Evolutionary conservation across 2,329 filamentous ascomycete genomes (phyloP).

Genomic region (Monosporascus sp.): DNA sequence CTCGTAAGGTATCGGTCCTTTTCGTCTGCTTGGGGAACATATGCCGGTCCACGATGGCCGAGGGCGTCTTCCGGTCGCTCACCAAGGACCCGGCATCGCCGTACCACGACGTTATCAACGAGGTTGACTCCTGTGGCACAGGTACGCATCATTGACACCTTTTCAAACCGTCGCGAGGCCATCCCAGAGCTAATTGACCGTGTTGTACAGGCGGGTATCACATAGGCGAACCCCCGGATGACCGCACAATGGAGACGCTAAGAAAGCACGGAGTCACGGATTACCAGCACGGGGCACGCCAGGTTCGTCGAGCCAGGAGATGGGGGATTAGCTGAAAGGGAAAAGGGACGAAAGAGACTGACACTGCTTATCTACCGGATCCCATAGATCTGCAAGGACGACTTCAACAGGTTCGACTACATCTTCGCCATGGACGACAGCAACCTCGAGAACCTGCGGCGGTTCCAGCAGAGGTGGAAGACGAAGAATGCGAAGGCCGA

Average conservation of each 20-base stretch:
- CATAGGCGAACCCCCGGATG: conserved; percentile 68
- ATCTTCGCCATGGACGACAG: conserved; percentile 89
- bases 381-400: conserved; percentile 50
- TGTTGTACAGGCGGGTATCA: conserved; percentile 67
- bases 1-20: conserved; percentile 61
- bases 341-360: too few species aligned
- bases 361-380: neutral
- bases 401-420: conserved; percentile 87
- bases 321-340: too few species aligned
- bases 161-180: neutral
- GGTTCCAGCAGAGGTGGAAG: conserved; percentile 51
- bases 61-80: conserved; percentile 81
- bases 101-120: conserved; percentile 55
- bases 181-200: neutral
- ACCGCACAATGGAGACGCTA: conserved; percentile 77
- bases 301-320: conserved; percentile 43
- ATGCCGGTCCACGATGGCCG: conserved; percentile 90
- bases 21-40: conserved; percentile 98
- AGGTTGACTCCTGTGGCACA: conserved; percentile 86
- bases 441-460: conserved; percentile 68
- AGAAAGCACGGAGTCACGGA: conserved; percentile 67
- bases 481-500: conserved; percentile 53
- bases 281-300: conserved; percentile 73
- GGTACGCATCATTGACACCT: conserved; percentile 31
- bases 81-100: conserved; percentile 49